These are phyloP conservation scores for Pythium catenulatum DNA, from an alignment of 352 stramenopile species.

Conservation along the genomic window DNA sequence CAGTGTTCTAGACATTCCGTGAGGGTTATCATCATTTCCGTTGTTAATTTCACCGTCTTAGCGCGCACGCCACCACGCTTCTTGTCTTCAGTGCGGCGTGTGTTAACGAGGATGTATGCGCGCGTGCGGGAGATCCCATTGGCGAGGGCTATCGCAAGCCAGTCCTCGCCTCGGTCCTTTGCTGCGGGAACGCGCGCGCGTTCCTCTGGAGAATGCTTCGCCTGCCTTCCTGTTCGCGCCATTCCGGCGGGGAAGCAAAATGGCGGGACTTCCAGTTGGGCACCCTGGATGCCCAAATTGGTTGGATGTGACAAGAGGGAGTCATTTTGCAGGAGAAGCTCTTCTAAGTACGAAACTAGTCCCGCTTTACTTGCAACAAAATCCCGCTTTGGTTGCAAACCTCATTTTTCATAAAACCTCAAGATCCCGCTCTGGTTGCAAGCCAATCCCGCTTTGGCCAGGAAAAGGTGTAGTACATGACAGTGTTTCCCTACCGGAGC, in stretches of 20 bases:
- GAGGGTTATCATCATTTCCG: background rate
- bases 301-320: background rate
- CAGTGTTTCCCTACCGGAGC: no score
- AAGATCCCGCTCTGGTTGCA: slow-evolving; percentile 11
- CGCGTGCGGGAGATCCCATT: background rate
- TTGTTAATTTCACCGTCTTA: background rate
- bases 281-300: no score
- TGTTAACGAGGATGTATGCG: background rate
- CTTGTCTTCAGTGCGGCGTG: background rate
- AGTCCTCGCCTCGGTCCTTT: background rate
- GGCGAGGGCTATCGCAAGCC: background rate
- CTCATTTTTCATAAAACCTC: background rate
- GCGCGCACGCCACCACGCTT: background rate
- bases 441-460: background rate
- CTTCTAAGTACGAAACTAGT: slow-evolving; percentile 9
- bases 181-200: background rate
- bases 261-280: no score
- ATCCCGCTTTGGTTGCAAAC: slow-evolving; percentile 4
- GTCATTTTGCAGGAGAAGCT: background rate
- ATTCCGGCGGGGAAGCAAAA: no score
- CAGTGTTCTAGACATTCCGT: background rate
- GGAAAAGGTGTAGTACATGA: no score
- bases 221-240: background rate
- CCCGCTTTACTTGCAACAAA: background rate
- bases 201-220: background rate